Base-by-base conservation (phyloP, 179 eudicot species). In the Dionaea muscipula region DNA sequence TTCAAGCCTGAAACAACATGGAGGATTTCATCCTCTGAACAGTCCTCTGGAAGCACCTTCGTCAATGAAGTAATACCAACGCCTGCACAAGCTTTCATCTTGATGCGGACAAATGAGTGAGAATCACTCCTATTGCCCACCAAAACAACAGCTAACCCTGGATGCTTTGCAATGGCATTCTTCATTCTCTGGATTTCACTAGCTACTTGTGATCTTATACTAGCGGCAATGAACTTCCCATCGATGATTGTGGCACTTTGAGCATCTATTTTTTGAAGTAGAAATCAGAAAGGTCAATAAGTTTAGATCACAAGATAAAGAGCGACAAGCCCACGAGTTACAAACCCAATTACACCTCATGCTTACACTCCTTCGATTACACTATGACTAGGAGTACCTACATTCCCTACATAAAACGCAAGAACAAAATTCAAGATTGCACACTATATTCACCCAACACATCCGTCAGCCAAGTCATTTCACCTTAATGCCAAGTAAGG, bases 121-220 rank as follows among this genome's bases (percentile, higher is more conserved):
- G 84, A 79, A 28, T 79, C 84, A 13, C 37, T 66, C 54, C 79
- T 70, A 57, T 63, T 50, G 45, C 84, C 84, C 43, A 79, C 77
- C 56, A 79, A 52, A 43, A 79, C 72, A 70, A 79, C 55, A 51
- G 67, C 77, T 55, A 79, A 63, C 23, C 84, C 75, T 21, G 84
- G 84, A 21, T 25, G 47, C 47, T 73, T 79, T 14, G 60, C 72
- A 49, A 63, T 51, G 18, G 49, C 19, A 26, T 50, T 55, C 62
- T 66, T 76, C 72, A 79, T 75, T 46, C 62, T 61, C 17, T 23
- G 7, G 39, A 76, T 62, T 51, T 79, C 79, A 52, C 55, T 31
- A 15, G 72, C 78, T 62, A 76, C 64, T 60, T 62, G 65, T 17
- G 75, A 60, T 66, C 73, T 76, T 2, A 79, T 73, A 37, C 28